Evolutionary conservation across 495 filamentous ascomycete genomes (phyloP), one percentile per base, ranked within the genome.

Genomic region (Mytilinidion resinicola): DNA sequence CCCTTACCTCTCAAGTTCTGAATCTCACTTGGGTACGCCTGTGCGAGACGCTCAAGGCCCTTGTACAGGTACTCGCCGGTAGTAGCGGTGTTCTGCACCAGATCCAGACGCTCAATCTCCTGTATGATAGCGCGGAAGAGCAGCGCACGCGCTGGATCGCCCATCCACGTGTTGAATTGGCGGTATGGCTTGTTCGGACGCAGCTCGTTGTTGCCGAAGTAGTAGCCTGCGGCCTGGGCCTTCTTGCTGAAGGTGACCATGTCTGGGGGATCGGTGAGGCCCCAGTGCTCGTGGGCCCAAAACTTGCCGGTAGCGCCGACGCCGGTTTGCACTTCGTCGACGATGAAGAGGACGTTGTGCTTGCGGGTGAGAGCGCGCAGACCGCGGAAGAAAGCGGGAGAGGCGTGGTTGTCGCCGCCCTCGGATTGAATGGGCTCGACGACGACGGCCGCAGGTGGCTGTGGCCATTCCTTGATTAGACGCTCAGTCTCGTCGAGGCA

Each of bases 81-180:
- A 35, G 73, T 66, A 10, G 87, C 86, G 50, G 93, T 96, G 71
- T 95, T 82, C 68, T 80, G 74, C 33, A 98, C 90, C 10, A 98
- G 79, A 55, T 85, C 80, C 15, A 89, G 76, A 42, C 84, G 78
- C 75, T 95, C 83, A 51, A 98, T 88, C 76, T 97, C 91, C 41
- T 88, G 72, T 69, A 96, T 83, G 73, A 98, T 96, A 63, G 87
- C 90, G 55, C 87, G 82, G 84, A 96, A 98, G 58, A 97, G 80
- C 58, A 97, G 76, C 9, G 90, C 91, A 49, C 90, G 84, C 9
- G 88, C 84, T 33, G 93, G 93, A 76, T 98, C 93, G 70, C 93
- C 93, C 91, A 98, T 96, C 93, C 93, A 98, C 57, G 95, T 98
- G 77, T 98, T 98, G 78, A 97, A 98, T 75, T 98, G 93, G 51